Base-by-base conservation (phyloP, 208 protist genomes). In the Crithidia sp. region DNA sequence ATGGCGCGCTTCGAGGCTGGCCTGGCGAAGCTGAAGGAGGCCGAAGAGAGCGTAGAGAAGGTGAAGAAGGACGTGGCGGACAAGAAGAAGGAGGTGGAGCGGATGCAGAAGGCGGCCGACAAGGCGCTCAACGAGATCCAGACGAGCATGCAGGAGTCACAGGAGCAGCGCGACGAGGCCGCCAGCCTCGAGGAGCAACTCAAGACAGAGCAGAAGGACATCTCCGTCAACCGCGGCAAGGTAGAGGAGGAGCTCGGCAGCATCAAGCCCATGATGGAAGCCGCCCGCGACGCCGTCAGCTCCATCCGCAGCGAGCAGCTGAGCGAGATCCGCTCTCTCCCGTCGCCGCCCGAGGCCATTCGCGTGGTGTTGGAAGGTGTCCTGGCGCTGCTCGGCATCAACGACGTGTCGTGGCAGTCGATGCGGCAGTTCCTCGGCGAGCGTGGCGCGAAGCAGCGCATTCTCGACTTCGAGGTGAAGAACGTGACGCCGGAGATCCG, bases 291-390 rank as follows among this genome's bases (percentile, higher is more conserved):
- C 71, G 95, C 97, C 8, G 98, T 99, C 19, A 97, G 94, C 63
- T 81, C 79, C 45, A 98, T 99, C 68, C 84, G 84, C 37, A 91
- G 81, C 67, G 91, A 98, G 71, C 92, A 98, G 64, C 85, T 99
- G 12, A 97, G 90, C 70, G 98, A 99, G 83, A 98, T 99, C 62
- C 93, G 96, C 36, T 93, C 93, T 7, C 86, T 99, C 37, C 90
- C 91, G 56, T 82, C 94, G 13, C 98, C 98, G 47, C 98, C 98
- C 13, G 93, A 98, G 76, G 81, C 93, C 37, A 95, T 99, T 60
- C 85, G 95, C 39, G 97, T 99, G 81, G 97, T 99, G 50, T 86
- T 99, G 14, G 88, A 97, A 79, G 98, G 93, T n/a, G 98, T 99
- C 7, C 83, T 99, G 44, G 85, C 89, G 41, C 86, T 99, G 50